Conservation (phyloP, 2,329 filamentous ascomycete genomes). For the Penicillium expansum region DNA sequence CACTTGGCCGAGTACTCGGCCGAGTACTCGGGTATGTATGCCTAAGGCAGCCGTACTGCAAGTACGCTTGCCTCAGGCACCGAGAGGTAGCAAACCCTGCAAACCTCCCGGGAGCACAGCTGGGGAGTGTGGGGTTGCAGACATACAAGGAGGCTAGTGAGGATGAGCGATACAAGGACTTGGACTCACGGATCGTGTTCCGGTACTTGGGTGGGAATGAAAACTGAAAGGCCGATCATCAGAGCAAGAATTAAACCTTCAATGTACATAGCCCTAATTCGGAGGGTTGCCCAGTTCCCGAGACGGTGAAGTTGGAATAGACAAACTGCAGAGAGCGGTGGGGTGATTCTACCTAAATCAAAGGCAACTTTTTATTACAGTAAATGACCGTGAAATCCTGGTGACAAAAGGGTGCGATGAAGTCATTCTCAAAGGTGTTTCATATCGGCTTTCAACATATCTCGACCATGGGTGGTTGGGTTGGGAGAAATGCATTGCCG, state of each 20-base stretch:
- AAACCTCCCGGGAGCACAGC: no score
- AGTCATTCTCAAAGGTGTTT: background rate
- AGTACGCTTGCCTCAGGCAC: no score
- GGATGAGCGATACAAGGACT: slow-evolving; percentile 51
- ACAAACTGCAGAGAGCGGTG: background rate
- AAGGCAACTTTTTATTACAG: background rate
- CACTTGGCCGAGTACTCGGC: no score
- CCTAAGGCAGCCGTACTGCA: no score
- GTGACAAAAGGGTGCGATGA: background rate
- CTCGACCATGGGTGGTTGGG: background rate
- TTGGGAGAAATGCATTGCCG: background rate
- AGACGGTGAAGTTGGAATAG: background rate
- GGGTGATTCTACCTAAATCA: background rate
- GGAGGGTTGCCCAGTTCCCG: background rate
- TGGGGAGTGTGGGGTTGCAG: slow-evolving; percentile 47
- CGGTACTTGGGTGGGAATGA: slow-evolving; percentile 55
- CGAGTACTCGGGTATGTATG: no score
- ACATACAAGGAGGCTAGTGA: slow-evolving; percentile 54
- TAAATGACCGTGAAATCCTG: background rate
- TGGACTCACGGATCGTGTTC: slow-evolving; percentile 59
- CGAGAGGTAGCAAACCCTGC: no score
- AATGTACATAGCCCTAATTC: background rate
- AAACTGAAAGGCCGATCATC: slow-evolving; percentile 42
- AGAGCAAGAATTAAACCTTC: background rate
- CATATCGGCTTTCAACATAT: background rate